Conservation (phyloP, 257 asterid genomes). For the Solanum phureja region DNA sequence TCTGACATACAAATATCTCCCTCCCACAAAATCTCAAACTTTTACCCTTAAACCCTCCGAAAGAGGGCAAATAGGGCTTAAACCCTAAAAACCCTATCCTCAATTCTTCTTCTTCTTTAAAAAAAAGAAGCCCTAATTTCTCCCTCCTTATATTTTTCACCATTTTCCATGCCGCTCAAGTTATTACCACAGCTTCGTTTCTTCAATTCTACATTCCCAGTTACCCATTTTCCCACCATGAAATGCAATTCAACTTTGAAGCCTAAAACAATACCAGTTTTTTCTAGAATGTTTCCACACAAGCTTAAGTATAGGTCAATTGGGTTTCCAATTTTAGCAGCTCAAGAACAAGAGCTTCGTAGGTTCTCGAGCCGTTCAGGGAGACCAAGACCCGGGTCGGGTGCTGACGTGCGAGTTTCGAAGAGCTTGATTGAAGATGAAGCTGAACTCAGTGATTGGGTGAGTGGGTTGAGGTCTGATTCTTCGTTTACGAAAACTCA, state of each 20-base stretch:
- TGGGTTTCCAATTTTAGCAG: slow-evolving; percentile 17
- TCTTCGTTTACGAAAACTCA: slow-evolving; percentile 43
- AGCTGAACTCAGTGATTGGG: slow-evolving; percentile 93
- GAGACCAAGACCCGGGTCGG: slow-evolving; percentile 25
- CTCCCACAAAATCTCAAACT: neutral
- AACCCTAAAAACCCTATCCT: slow-evolving; percentile 35
- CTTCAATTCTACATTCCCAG: slow-evolving; percentile 13
- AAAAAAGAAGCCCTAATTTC: slow-evolving; percentile 1
- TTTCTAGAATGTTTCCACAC: slow-evolving; percentile 53
- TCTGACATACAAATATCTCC: neutral
- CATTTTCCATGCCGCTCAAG: slow-evolving; percentile 37
- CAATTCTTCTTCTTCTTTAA: neutral
- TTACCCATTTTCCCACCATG: slow-evolving; percentile 12
- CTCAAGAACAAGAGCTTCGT: slow-evolving; percentile 3
- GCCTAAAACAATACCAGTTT: slow-evolving; percentile 29
- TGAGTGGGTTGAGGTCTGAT: slow-evolving; percentile 61
- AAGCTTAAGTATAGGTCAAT: slow-evolving; percentile 32
- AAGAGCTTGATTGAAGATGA: slow-evolving; percentile 94
- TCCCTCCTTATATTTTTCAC: neutral
- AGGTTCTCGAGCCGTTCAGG: slow-evolving; percentile 29
- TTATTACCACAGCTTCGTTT: slow-evolving; percentile 33
- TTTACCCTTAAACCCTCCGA: neutral
- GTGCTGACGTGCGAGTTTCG: slow-evolving; percentile 18
- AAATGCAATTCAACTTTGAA: slow-evolving; percentile 9
- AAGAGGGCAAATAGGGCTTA: slow-evolving; percentile 15